These are phyloP conservation scores for Didymella arachidicola DNA, from an alignment of 2,329 filamentous ascomycete species.

Conservation along the genomic window DNA sequence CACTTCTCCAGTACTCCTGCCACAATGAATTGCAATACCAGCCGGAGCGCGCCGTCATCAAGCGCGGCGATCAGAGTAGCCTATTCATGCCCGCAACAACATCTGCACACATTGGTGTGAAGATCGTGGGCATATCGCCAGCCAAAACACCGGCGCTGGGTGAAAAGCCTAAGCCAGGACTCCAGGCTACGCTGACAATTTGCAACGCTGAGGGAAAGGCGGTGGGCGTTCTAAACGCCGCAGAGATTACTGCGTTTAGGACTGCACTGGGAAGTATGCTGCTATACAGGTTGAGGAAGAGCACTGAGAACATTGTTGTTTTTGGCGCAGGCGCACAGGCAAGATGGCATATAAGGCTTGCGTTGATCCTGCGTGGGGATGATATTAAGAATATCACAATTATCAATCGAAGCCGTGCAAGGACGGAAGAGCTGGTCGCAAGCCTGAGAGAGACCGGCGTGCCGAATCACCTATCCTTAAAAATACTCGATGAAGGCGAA, in stretches of 20 bases:
- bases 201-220: conserved; percentile 59
- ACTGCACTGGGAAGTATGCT: conserved; percentile 77
- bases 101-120: conserved; percentile 70
- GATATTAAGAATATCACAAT: conserved; percentile 44
- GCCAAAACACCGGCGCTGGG: conserved; percentile 31
- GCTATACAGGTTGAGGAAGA: conserved; percentile 49
- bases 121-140: conserved; percentile 71
- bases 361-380: conserved; percentile 47
- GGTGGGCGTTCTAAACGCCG: conserved; percentile 74
- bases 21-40: conserved; percentile 49
- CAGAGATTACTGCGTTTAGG: conserved; percentile 79
- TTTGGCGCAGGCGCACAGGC: conserved; percentile 61
- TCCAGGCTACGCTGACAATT: conserved; percentile 74
- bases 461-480: conserved; percentile 4
- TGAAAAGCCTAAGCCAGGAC: conserved; percentile 40
- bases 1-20: conserved; percentile 43
- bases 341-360: conserved; percentile 59
- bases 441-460: neutral
- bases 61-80: conserved; percentile 61
- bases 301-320: conserved; percentile 51
- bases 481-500: neutral
- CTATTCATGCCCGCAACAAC: conserved; percentile 78
- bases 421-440: conserved; percentile 23
- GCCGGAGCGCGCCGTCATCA: conserved; percentile 53
- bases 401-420: conserved; percentile 31